Conservation (phyloP, 1,139 yeast species). For the Protomyces arabidopsidicola region DNA sequence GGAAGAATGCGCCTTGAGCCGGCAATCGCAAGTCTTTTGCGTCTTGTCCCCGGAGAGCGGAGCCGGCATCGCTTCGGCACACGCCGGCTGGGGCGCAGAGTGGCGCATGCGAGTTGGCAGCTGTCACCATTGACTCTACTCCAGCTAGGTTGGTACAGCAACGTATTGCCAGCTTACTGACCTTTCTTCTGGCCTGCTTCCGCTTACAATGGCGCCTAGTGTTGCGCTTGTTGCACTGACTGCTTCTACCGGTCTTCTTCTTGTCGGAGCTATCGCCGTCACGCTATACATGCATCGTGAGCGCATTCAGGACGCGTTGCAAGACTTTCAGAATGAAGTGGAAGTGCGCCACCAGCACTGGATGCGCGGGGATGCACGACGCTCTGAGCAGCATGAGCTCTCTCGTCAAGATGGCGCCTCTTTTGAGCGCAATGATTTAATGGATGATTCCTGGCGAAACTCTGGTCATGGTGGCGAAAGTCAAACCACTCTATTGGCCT, state of each 20-base stretch:
- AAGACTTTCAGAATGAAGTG: not conserved
- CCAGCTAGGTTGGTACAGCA: no score
- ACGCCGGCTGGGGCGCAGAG: no score
- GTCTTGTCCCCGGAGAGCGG: no score
- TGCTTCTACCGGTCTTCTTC: not conserved
- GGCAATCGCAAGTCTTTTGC: no score
- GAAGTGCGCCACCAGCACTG: not conserved
- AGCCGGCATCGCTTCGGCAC: no score
- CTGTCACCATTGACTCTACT: no score
- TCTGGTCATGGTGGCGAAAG: not conserved
- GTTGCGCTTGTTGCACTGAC: not conserved
- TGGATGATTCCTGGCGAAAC: no score
- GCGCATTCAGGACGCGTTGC: not conserved
- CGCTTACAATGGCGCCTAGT: not conserved
- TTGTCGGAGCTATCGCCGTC: not conserved
- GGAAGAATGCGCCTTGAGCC: no score
- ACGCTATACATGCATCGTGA: not conserved
- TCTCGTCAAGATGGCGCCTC: not conserved
- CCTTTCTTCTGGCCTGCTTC: no score
- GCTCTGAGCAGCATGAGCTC: not conserved
- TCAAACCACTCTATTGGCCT: not conserved
- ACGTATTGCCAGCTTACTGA: no score
- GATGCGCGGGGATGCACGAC: not conserved
- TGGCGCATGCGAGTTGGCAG: no score
- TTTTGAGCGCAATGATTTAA: not conserved